Conservation (phyloP, 768 basidiomycete genomes). For the Kwoniella sp. region DNA sequence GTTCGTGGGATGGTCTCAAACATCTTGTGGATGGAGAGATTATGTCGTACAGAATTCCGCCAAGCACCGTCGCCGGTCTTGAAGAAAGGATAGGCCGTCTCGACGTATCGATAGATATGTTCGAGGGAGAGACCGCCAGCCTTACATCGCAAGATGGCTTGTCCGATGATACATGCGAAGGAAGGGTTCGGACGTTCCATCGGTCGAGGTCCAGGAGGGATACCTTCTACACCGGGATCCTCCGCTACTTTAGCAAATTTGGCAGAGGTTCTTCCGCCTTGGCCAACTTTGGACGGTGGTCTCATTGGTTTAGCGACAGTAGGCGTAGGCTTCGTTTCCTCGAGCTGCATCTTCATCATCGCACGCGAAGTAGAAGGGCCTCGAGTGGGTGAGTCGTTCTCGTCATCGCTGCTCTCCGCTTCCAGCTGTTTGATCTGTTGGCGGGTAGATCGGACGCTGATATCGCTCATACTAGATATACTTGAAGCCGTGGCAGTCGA, state of each 20-base stretch:
- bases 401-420: slow-evolving; percentile 37
- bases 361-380: slow-evolving; percentile 30
- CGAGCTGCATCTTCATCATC: slow-evolving; percentile 28
- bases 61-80: slow-evolving; percentile 90
- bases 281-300: slow-evolving; percentile 12
- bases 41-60: slow-evolving; percentile 99
- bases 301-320: background rate
- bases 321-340: slow-evolving; percentile 17
- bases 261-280: slow-evolving; percentile 39
- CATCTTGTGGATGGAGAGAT: slow-evolving; percentile 85
- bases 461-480: slow-evolving; percentile 24
- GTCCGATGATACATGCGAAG: slow-evolving; percentile 94
- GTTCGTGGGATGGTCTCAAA: slow-evolving; percentile 77
- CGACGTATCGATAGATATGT: slow-evolving; percentile 96
- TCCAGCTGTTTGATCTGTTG: slow-evolving; percentile 18
- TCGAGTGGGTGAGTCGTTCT: slow-evolving; percentile 43
- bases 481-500: slow-evolving; percentile 31
- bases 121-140: slow-evolving; percentile 84
- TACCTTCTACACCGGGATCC: slow-evolving; percentile 51
- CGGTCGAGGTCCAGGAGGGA: slow-evolving; percentile 84
- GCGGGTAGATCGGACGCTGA: slow-evolving; percentile 14
- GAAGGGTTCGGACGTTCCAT: slow-evolving; percentile 78
- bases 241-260: slow-evolving; percentile 49
- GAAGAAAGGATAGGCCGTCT: slow-evolving; percentile 88
- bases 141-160: slow-evolving; percentile 83